Evolutionary conservation across 139 green algal species (phyloP).

Genomic region (Astrephomene gubernaculifera): DNA sequence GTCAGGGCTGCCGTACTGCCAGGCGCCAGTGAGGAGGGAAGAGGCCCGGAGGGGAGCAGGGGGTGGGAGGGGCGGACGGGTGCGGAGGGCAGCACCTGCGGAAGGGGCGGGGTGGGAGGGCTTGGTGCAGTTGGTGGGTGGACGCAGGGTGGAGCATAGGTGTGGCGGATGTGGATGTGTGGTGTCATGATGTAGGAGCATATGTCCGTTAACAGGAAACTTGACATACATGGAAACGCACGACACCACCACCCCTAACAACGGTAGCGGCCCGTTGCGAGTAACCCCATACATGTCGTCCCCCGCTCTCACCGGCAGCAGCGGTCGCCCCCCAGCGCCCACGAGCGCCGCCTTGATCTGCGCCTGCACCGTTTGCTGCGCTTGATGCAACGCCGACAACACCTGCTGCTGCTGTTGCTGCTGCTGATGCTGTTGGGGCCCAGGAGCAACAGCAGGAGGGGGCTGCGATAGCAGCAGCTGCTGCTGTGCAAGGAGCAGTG

Average conservation of each 20-base stretch:
- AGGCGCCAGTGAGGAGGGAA: not conserved
- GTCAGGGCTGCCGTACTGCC: not conserved
- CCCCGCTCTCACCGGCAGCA: not conserved
- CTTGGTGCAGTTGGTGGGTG: not conserved
- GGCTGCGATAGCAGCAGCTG: not conserved
- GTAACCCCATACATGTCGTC: no score
- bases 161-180: not conserved
- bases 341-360: slow-evolving; percentile 3
- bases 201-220: not conserved
- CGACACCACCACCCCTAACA: not conserved
- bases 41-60: not conserved
- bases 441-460: not conserved
- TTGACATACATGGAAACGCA: not conserved
- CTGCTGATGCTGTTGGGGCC: not conserved
- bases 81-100: not conserved
- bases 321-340: not conserved
- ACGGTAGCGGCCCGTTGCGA: no score
- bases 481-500: no score
- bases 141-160: not conserved
- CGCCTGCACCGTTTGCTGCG: not conserved
- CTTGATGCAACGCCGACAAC: not conserved
- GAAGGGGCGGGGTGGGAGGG: not conserved
- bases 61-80: not conserved
- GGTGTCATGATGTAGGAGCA: not conserved
- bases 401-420: slow-evolving; percentile 23